Conservation (phyloP, 257 asterid genomes). For the Solanum raphanifolium region DNA sequence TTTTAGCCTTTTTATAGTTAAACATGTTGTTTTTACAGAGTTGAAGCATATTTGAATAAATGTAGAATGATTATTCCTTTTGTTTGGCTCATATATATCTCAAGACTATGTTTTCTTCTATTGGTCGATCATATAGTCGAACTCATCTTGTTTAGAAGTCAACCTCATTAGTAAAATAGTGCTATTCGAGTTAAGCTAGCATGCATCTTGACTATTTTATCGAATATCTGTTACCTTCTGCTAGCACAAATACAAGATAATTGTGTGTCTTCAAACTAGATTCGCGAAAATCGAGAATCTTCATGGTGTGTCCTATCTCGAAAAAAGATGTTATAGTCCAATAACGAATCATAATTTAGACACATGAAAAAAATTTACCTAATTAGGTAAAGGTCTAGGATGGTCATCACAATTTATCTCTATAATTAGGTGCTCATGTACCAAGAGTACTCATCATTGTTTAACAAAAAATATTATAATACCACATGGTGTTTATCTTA, state of each 20-base stretch:
- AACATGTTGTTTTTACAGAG: background rate
- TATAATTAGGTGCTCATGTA: background rate
- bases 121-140: background rate
- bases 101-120: background rate
- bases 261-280: background rate
- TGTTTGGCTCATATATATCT: background rate
- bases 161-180: background rate
- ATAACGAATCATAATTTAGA: background rate
- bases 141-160: background rate
- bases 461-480: background rate
- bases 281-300: accelerated
- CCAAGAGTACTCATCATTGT: background rate
- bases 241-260: background rate
- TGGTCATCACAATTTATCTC: background rate
- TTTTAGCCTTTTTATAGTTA: background rate
- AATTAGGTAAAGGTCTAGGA: no score
- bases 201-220: background rate
- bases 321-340: background rate
- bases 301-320: background rate
- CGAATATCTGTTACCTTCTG: accelerated
- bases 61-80: background rate
- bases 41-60: background rate
- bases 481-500: background rate
- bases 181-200: background rate
- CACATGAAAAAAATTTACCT: background rate